A percentile compares a stretch with the other conserved stretches of the same genome.
phyloP scores from a whole-genome alignment of 805 yeast genomes.

The Naumovozyma dairenensis region DNA sequence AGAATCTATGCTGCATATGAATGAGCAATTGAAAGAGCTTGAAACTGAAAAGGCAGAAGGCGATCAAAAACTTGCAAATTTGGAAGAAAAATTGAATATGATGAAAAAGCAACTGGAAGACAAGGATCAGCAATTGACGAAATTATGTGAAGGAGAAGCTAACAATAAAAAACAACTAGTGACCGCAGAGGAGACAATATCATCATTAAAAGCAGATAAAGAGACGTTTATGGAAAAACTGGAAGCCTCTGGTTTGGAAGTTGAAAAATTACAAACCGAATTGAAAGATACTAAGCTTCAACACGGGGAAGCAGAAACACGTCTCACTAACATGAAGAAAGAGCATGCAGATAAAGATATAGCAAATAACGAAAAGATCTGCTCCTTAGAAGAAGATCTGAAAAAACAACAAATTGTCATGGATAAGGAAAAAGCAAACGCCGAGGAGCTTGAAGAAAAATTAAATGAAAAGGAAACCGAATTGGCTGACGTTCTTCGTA shows the following conservation, averaged over 20 bases:
- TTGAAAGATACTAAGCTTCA: no score
- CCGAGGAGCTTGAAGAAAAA: background rate
- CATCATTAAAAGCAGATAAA: background rate
- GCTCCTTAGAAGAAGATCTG: background rate
- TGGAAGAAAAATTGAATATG: slow-evolving; percentile 30
- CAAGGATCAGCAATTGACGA: slow-evolving; percentile 1
- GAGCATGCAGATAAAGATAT: slow-evolving; percentile 1
- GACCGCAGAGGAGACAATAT: background rate
- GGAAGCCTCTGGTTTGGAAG: background rate
- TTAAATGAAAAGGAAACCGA: background rate
- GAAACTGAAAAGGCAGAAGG: slow-evolving; percentile 6
- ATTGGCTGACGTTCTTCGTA: no score
- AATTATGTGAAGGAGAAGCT: background rate
- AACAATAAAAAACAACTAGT: background rate
- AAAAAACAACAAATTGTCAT: background rate
- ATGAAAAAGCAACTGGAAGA: slow-evolving; percentile 4
- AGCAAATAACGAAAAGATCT: background rate
- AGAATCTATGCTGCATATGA: slow-evolving; percentile 12
- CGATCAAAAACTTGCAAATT: slow-evolving; percentile 28
- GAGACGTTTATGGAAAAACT: background rate
- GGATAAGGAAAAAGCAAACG: no score
- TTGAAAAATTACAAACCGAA: no score
- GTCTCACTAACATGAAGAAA: background rate
- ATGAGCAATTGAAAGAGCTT: slow-evolving; percentile 12
- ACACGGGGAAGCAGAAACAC: no score